phyloP scores from a whole-genome alignment of 306 rosid genomes.

The Luffa acutangula region DNA sequence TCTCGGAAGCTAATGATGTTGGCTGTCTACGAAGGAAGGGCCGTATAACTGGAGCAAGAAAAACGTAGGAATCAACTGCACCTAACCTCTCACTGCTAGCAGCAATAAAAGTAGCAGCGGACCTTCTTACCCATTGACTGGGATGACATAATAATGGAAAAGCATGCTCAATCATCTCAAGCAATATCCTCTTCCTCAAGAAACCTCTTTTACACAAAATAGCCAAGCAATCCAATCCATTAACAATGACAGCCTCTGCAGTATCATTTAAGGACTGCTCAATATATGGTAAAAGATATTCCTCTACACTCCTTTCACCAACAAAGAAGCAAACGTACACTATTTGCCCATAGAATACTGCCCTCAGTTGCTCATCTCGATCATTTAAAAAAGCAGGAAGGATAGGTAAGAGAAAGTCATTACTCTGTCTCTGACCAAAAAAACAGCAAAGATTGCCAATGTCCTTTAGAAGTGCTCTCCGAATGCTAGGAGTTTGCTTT shows the following conservation, averaged over 20 bases:
- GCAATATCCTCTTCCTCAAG: conserved; percentile 79
- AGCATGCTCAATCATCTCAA: conserved; percentile 85
- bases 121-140: conserved; percentile 83
- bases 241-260: conserved; percentile 74
- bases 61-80: conserved; percentile 89
- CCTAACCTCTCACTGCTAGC: conserved; percentile 87
- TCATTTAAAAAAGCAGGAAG: conserved; percentile 97
- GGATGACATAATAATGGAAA: conserved; percentile 90
- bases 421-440: conserved; percentile 95
- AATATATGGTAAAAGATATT: conserved; percentile 93
- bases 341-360: conserved; percentile 83
- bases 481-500: conserved; percentile 91
- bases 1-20: conserved; percentile 77
- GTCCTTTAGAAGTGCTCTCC: conserved; percentile 95
- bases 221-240: conserved; percentile 81
- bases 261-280: conserved; percentile 87
- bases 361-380: conserved; percentile 82
- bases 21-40: conserved; percentile 88
- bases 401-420: conserved; percentile 84
- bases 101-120: conserved; percentile 78
- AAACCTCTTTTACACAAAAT: conserved; percentile 67
- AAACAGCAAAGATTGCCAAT: conserved; percentile 83
- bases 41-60: conserved; percentile 80
- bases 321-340: conserved; percentile 95
- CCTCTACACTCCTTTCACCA: conserved; percentile 97